Conservation (phyloP, 192 early-diverging fungal species). For the Haplosporangium gracile region DNA sequence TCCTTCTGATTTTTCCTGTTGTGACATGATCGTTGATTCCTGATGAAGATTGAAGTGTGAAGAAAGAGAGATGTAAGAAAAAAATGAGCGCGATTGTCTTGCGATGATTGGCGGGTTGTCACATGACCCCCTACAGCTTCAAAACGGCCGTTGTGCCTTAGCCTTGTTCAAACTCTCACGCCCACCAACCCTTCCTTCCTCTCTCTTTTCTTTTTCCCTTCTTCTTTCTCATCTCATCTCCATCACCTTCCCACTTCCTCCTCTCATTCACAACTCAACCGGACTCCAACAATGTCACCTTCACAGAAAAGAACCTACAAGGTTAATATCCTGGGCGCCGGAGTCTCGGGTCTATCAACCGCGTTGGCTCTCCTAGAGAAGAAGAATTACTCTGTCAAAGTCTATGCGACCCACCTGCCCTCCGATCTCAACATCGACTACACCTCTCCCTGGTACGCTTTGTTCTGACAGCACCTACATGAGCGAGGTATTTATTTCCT, state of each 20-base stretch:
- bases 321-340: constrained; percentile 76
- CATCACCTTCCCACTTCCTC: not conserved
- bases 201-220: not conserved
- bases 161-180: constrained; percentile 1
- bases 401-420: constrained; percentile 70
- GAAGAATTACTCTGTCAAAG: constrained; percentile 68
- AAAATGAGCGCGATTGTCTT: not conserved
- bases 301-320: constrained; percentile 18
- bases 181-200: not conserved
- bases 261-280: not conserved
- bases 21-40: not conserved
- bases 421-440: constrained; percentile 65
- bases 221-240: not conserved
- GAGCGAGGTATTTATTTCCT: not conserved
- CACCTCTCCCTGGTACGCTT: constrained; percentile 61
- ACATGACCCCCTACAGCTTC: not conserved
- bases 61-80: not conserved
- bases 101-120: not conserved
- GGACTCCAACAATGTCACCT: not conserved
- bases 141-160: not conserved
- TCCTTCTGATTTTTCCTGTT: not conserved
- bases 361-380: constrained; percentile 70
- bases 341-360: constrained; percentile 80
- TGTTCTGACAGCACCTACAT: not conserved
- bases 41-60: not conserved